phyloP scores from a whole-genome alignment of 2,329 filamentous ascomycete genomes.

The Claviceps purpurea region DNA sequence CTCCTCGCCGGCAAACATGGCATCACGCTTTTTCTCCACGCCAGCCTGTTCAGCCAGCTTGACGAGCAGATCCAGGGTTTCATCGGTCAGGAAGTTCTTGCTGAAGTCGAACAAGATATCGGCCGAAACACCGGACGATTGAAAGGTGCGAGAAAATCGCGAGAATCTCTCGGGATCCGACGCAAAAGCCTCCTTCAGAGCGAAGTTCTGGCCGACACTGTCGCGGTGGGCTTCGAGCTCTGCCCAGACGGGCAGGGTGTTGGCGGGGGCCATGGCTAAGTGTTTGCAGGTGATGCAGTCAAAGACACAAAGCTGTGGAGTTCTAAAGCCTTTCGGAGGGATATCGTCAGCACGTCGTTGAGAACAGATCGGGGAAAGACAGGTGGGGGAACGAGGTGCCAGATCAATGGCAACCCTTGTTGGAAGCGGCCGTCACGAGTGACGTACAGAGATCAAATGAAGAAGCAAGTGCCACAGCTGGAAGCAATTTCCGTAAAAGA shows the following conservation, averaged over 20 bases:
- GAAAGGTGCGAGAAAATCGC: conserved; percentile 80
- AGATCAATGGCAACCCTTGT: not conserved
- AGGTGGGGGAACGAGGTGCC: not conserved
- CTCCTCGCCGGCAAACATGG: conserved; percentile 94
- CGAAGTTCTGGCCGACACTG: conserved; percentile 72
- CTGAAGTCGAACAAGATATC: conserved; percentile 97
- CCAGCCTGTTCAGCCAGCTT: conserved; percentile 86
- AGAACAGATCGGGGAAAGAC: not conserved
- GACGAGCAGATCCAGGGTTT: conserved; percentile 75
- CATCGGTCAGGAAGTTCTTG: conserved; percentile 95
- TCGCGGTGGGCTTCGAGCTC: conserved; percentile 85
- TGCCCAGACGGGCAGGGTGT: conserved; percentile 75
- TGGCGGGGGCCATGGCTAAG: conserved; percentile 62
- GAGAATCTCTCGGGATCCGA: conserved; percentile 78
- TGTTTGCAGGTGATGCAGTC: not conserved
- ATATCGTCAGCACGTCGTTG: not conserved
- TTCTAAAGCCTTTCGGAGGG: not conserved
- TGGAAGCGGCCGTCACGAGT: not conserved
- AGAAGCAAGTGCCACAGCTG: not conserved
- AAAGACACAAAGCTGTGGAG: not conserved
- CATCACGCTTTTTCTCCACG: conserved; percentile 85
- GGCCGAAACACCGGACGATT: conserved; percentile 65
- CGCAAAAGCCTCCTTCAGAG: conserved; percentile 85
- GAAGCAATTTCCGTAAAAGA: not conserved
- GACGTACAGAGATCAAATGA: not conserved